Evolutionary conservation across 768 basidiomycete species (phyloP), one percentile per base, ranked within the genome.

Genomic region (Leccinum incarnatum): DNA sequence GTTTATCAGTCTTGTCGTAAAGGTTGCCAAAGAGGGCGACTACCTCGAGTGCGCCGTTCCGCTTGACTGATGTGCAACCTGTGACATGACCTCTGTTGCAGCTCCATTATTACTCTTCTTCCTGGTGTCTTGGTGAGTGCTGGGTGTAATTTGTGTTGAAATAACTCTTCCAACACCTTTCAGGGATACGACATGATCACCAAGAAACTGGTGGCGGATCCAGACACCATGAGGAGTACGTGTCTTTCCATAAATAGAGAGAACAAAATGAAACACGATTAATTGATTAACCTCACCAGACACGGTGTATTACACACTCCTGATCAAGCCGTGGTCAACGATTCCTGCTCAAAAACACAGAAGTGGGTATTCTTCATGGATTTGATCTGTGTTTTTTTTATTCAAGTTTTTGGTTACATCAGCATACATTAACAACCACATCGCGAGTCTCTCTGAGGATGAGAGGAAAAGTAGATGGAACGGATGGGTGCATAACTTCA

Each of bases 71-170:
- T 10, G 2, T 3, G 25, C 3, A 4, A 2, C 19, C 47, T 29
- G 29, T 29, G 29, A 12, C 25, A 5, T 15, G 34, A 36, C 14
- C 34, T 36, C 34, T 30, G 17, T 25, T 32, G 2, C 47, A 58
- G 58, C 23, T 21, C 40, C 4, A 55, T 57, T 4, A 57, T 58
- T 17, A 9, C 49, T 15, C 37, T 58, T n/a, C n/a, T 50, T 3
- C 58, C 58, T 50, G 56, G 58, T 11, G 57, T 58, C 30, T 23
- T 58, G 55, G 58, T 58, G n/a, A 30, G 58, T 42, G 4, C 3
- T 7, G 12, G 34, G 27, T 25, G 7, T 9, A 3, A 11, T 42
- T 11, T 30, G 10, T 32, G 0, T 30, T 12, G 12, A 32, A 7
- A 25, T 9, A 12, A 9, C 12, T 37, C 1, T 32, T 36, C 2